Conservation (phyloP, 2,329 filamentous ascomycete genomes). For the Ophiocordyceps australis region DNA sequence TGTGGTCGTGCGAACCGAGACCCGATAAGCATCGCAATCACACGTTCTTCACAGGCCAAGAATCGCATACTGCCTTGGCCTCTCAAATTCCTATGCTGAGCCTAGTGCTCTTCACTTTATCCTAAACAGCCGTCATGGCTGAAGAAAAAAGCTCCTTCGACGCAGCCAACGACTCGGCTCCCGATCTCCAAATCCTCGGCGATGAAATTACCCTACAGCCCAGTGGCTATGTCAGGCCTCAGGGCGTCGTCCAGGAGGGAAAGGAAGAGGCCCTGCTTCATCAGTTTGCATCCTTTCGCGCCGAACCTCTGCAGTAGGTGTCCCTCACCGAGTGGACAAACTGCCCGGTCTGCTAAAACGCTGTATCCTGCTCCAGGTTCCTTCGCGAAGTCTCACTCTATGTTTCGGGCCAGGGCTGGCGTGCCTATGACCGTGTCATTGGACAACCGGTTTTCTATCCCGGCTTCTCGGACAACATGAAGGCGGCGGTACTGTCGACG, state of each 20-base stretch:
- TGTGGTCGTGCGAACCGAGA: too few species aligned
- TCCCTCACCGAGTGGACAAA: too few species aligned
- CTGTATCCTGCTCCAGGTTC: slow-evolving; percentile 58
- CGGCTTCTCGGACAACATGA: slow-evolving; percentile 87
- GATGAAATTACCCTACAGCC: slow-evolving; percentile 60
- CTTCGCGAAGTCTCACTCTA: slow-evolving; percentile 86
- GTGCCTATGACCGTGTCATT: slow-evolving; percentile 77
- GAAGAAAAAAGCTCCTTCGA: slow-evolving; percentile 11
- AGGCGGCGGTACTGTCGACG: slow-evolving; percentile 54
- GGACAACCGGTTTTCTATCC: slow-evolving; percentile 88
- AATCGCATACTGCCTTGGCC: too few species aligned
- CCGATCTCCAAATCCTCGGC: slow-evolving; percentile 62
- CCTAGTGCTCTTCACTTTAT: background rate
- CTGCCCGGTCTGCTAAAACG: too few species aligned
- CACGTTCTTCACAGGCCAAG: too few species aligned
- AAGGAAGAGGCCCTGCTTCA: slow-evolving; percentile 57
- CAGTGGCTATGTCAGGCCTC: slow-evolving; percentile 43
- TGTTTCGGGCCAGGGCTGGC: slow-evolving; percentile 87
- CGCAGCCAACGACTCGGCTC: slow-evolving; percentile 29
- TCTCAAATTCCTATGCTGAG: too few species aligned
- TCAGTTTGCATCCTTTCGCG: slow-evolving; percentile 74
- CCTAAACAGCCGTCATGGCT: slow-evolving; percentile 8
- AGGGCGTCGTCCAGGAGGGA: slow-evolving; percentile 23
- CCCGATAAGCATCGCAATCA: too few species aligned
- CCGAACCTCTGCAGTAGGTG: slow-evolving; percentile 41